Conservation (phyloP, 148 eudicot species). For the Rheum nobile region DNA sequence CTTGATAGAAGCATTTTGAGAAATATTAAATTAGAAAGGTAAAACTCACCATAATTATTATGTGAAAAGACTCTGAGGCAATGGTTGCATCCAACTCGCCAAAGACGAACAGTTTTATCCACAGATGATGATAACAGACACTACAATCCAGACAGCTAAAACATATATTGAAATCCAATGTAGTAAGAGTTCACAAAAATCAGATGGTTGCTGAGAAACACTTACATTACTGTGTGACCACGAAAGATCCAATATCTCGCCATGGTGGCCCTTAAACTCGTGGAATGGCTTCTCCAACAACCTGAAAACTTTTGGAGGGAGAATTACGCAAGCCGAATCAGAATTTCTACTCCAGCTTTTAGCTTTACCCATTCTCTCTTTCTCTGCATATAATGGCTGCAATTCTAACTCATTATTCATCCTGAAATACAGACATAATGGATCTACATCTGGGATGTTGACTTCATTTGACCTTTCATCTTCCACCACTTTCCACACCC, state of each 20-base stretch:
- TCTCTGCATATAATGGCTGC: conserved; percentile 30
- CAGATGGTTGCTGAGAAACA: background rate
- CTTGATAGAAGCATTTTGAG: background rate
- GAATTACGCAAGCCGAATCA: conserved; percentile 50
- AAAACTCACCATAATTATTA: conserved; percentile 56
- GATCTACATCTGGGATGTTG: conserved; percentile 46
- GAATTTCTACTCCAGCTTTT: conserved; percentile 40
- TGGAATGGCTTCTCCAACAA: conserved; percentile 61
- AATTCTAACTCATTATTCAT: conserved; percentile 45
- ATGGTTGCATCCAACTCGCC: conserved; percentile 60
- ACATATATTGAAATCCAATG: conserved; percentile 1
- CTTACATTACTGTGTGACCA: conserved; percentile 32
- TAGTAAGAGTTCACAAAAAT: background rate
- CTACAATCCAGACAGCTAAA: conserved; percentile 19
- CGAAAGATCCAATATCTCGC: conserved; percentile 52
- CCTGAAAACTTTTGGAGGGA: conserved; percentile 63
- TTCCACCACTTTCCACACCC: conserved; percentile 66
- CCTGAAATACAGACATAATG: conserved; percentile 47
- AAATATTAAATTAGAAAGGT: background rate
- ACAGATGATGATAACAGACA: conserved; percentile 55
- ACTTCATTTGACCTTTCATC: conserved; percentile 31
- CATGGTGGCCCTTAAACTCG: conserved; percentile 65
- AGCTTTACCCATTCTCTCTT: conserved; percentile 25
- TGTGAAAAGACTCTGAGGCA: conserved; percentile 74
- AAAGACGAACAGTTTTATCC: conserved; percentile 83